A percentile compares a stretch with the other conserved stretches of the same genome.
Conservation (phyloP, 1,284 basidiomycete genomes). For the Mycena citricolor region DNA sequence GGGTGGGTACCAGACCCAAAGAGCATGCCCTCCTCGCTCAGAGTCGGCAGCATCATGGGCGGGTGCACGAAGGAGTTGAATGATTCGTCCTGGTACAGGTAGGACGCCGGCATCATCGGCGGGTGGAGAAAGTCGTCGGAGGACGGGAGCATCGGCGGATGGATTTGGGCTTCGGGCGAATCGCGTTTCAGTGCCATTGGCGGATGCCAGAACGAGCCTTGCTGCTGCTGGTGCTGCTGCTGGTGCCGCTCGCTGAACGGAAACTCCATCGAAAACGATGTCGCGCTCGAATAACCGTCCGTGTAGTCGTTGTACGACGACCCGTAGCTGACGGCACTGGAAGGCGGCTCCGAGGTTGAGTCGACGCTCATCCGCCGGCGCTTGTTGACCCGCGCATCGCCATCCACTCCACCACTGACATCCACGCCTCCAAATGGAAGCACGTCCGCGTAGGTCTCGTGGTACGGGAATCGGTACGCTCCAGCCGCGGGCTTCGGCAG, state of each 20-base stretch:
- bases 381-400: slow-evolving; percentile 55
- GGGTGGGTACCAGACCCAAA: slow-evolving; percentile 8
- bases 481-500: slow-evolving; percentile 2
- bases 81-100: neutral
- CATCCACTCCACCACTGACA: slow-evolving; percentile 37
- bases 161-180: slow-evolving; percentile 36
- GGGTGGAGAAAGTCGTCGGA: slow-evolving; percentile 39
- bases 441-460: slow-evolving; percentile 37
- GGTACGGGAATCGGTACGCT: slow-evolving; percentile 13
- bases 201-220: slow-evolving; percentile 69
- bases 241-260: slow-evolving; percentile 42
- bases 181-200: slow-evolving; percentile 60
- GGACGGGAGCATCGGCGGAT: slow-evolving; percentile 42
- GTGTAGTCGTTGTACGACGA: slow-evolving; percentile 47
- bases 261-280: slow-evolving; percentile 61
- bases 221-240: slow-evolving; percentile 27
- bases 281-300: slow-evolving; percentile 46
- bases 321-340: slow-evolving; percentile 58
- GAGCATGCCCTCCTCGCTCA: slow-evolving; percentile 3
- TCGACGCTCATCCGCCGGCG: slow-evolving; percentile 72
- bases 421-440: slow-evolving; percentile 45
- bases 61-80: too few species aligned
- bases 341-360: slow-evolving; percentile 64
- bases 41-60: slow-evolving; percentile 3
- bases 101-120: slow-evolving; percentile 22